Base-by-base conservation (phyloP, 2,329 filamentous ascomycete species). In the Aspergillus bombycis region DNA sequence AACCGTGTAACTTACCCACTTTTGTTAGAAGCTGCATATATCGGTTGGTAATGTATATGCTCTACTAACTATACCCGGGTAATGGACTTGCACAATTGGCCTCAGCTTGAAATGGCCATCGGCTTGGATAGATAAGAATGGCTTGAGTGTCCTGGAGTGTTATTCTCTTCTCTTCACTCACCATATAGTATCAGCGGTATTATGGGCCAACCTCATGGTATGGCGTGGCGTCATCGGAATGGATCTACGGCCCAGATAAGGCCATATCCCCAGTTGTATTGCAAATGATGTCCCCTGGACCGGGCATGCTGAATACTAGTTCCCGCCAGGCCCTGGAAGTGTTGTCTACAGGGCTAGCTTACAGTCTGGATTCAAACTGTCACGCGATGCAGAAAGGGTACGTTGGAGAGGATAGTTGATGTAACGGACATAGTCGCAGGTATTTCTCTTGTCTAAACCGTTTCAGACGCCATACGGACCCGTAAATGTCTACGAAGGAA, bases 391-490 rank as follows among this genome's bases (percentile, higher is more conserved):
- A 48, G 43, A 36, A 41, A 41, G 30, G 50, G 19, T 26, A 28
- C 21, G 21, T 14, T 7, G 52, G 32, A 38, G 52, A 41, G 14
- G 30, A 32, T 54, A 54, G 52, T 34, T 23, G 52, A 36, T n/a
- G 32, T 11, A 55, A 19, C 30, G 32, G 16, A 52, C 8, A 41
- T n/a, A 16, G 23, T 41, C 58, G 21, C n/a, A 53, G n/a, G 48
- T 38, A 32, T 36, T 36, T 41, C 50, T 28, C 48, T 36, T 61
- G n/a, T 41, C 46, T 50, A 43, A 36, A 23, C 52, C 34, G 38
- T 41, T 36, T 32, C 36, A 54, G 62, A 67, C 58, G 57, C 64
- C 64, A 46, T 23, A 21, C 16, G 43, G 41, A 43, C 43, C n/a
- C 21, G 58, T n/a, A n/a, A 21, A n/a, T 9, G 36, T 56, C 52